Evolutionary conservation across 1,284 basidiomycete species (phyloP).

Genomic region (Ustilago lituana): DNA sequence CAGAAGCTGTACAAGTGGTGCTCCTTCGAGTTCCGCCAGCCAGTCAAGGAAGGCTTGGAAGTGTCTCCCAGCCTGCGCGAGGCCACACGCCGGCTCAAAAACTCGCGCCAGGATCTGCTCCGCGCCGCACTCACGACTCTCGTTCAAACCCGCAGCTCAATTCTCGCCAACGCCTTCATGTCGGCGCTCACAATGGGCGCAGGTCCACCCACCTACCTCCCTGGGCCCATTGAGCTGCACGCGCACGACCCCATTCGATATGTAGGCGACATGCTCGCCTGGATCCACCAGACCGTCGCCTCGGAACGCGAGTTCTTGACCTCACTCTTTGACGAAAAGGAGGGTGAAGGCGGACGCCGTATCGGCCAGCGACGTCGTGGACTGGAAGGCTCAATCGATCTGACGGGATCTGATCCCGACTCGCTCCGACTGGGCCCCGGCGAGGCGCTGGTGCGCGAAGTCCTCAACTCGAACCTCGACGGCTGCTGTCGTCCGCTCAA

Average conservation of each 20-base stretch:
- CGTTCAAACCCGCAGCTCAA: slow-evolving; percentile 81
- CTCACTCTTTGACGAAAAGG: slow-evolving; percentile 48
- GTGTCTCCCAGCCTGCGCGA: slow-evolving; percentile 78
- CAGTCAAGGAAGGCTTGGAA: slow-evolving; percentile 72
- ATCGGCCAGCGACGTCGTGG: slow-evolving; percentile 46
- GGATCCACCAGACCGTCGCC: slow-evolving; percentile 96
- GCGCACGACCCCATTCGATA: slow-evolving; percentile 96
- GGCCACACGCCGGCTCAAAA: slow-evolving; percentile 77
- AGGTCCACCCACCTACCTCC: slow-evolving; percentile 76
- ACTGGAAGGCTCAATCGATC: slow-evolving; percentile 52
- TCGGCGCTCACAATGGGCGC: slow-evolving; percentile 89
- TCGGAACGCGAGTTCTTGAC: slow-evolving; percentile 80
- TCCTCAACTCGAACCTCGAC: slow-evolving; percentile 83
- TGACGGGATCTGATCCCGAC: slow-evolving; percentile 21
- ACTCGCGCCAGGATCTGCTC: slow-evolving; percentile 71
- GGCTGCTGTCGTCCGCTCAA: slow-evolving; percentile 79
- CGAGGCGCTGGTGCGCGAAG: slow-evolving; percentile 71
- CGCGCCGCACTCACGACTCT: slow-evolving; percentile 75
- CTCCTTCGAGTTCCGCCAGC: slow-evolving; percentile 82
- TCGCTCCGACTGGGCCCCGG: slow-evolving; percentile 24
- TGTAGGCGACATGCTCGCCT: slow-evolving; percentile 97
- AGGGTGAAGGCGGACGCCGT: slow-evolving; percentile 69
- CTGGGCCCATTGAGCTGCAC: slow-evolving; percentile 93
- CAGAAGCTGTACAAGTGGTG: slow-evolving; percentile 88
- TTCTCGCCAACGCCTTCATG: slow-evolving; percentile 82